These are phyloP conservation scores for Rubia occidens DNA, from an alignment of 305 asterid genomes.

Conservation along the genomic window DNA sequence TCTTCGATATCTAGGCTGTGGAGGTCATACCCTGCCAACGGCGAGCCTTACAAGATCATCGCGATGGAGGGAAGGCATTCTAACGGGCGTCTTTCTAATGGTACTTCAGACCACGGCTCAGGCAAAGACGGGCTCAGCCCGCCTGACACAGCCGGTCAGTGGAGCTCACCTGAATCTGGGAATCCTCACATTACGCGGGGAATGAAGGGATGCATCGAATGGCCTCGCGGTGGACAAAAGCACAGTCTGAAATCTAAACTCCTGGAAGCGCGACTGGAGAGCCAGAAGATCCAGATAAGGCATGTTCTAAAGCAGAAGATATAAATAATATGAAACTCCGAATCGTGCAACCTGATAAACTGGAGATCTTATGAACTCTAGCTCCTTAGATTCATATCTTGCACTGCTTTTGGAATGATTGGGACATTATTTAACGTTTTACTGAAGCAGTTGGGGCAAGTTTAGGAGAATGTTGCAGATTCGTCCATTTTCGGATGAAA, in stretches of 20 bases:
- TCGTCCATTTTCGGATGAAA: constrained; percentile 2
- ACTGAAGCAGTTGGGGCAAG: background rate
- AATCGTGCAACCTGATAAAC: constrained; percentile 6
- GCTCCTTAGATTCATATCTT: background rate
- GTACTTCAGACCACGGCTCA: constrained; percentile 36
- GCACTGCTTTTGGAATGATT: background rate
- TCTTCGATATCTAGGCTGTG: constrained; percentile 61
- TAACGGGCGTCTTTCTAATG: constrained; percentile 28
- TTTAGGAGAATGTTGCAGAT: constrained; percentile 5
- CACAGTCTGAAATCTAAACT: constrained; percentile 67
- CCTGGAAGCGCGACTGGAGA: constrained; percentile 73
- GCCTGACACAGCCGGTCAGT: constrained; percentile 43
- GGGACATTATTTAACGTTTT: background rate
- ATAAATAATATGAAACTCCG: constrained; percentile 19
- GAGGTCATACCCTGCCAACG: constrained; percentile 50
- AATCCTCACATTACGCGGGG: constrained; percentile 48
- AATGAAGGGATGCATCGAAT: constrained; percentile 84
- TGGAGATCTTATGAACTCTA: background rate
- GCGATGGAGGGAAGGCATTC: constrained; percentile 48
- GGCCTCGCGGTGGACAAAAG: constrained; percentile 64
- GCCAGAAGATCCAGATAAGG: constrained; percentile 76
- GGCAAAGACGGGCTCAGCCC: constrained; percentile 44
- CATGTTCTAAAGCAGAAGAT: constrained; percentile 90
- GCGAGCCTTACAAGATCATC: constrained; percentile 48
- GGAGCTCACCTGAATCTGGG: constrained; percentile 58